Percentiles rank a stretch among this genome's conserved stretches.
These are phyloP conservation scores for Solanum corneliomulleri DNA, from an alignment of 257 asterid genomes.

Conservation along the genomic window DNA sequence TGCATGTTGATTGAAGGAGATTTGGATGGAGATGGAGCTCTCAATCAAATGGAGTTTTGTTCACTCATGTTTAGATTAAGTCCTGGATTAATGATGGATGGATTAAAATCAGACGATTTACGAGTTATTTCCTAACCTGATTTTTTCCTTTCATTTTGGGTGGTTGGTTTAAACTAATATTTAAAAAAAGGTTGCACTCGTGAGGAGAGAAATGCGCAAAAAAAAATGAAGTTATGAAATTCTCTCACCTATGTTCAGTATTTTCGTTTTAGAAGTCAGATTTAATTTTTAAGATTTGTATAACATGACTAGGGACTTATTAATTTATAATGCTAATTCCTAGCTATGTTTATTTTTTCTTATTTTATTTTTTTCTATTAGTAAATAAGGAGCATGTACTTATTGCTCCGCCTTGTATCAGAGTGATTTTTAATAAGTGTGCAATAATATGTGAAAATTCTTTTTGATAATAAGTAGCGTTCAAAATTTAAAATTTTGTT, in stretches of 20 bases:
- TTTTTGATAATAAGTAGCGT: neutral
- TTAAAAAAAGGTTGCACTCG: neutral
- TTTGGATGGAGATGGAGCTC: conserved; percentile 32
- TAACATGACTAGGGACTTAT: neutral
- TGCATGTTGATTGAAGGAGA: conserved; percentile 30
- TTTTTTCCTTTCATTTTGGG: neutral
- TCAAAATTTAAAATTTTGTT: neutral
- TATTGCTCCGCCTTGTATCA: neutral
- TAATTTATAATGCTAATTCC: neutral
- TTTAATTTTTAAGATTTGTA: neutral
- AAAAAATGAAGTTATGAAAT: accelerated
- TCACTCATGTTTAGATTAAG: conserved; percentile 27
- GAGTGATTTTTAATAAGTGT: neutral
- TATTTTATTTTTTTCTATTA: neutral
- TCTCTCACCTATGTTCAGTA: neutral
- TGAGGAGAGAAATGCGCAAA: neutral
- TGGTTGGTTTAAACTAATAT: neutral
- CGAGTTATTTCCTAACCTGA: neutral
- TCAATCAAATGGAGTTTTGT: conserved; percentile 30
- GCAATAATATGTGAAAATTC: neutral
- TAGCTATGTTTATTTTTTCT: neutral
- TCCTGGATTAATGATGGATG: conserved; percentile 2
- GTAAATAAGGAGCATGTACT: neutral
- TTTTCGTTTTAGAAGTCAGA: neutral
- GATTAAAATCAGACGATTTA: neutral